Base-by-base conservation (phyloP, 1,284 basidiomycete genomes). In the Cutaneotrichosporon spelunceum region DNA sequence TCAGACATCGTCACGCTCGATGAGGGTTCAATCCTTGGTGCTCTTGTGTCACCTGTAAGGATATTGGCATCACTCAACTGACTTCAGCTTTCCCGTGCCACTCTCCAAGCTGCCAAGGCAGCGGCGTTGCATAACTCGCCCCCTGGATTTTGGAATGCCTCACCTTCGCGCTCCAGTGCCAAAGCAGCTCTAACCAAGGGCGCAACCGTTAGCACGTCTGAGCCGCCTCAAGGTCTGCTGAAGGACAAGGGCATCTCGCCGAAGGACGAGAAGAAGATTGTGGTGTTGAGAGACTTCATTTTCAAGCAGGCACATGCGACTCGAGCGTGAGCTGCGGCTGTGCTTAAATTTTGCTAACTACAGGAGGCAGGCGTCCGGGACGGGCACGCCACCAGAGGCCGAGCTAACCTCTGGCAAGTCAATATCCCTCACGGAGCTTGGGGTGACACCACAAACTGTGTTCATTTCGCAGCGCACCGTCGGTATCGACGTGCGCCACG, bases 401-500 rank as follows among this genome's bases (percentile, higher is more conserved):
- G 64, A 62, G 2, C 61, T 76, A 1, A 67, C 70, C 1, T 63
- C 63, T 4, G 71, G 71, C 19, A 75, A 75, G 63, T 68, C 74
- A 1, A 83, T 83, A 59, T 83, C 90, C 4, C 87, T 88, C 70
- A 83, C 86, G 10, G 85, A 91, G 73, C 84, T 94, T 47, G 87
- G 89, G 4, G 89, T 97, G n/a, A 90, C 93, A 0, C 93, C 93
- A 6, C 92, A 93, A 65, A 99, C 94, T 0, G 89, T 99, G 24
- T 98, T 99, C 79, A 83, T 99, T 68, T 91, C 87, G 23, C 78
- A 80, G 3, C 70, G 75, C 2, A 77, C 74, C 0, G 61, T 78
- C 19, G 72, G 71, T 8, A 57, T 66, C n/a, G 75, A 78, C 50
- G 65, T 68, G 2, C 72, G 72, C 57, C 66, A 70, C 29, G 73